Conservation (phyloP, 495 filamentous ascomycete species). For the Entonaema liquescens region DNA sequence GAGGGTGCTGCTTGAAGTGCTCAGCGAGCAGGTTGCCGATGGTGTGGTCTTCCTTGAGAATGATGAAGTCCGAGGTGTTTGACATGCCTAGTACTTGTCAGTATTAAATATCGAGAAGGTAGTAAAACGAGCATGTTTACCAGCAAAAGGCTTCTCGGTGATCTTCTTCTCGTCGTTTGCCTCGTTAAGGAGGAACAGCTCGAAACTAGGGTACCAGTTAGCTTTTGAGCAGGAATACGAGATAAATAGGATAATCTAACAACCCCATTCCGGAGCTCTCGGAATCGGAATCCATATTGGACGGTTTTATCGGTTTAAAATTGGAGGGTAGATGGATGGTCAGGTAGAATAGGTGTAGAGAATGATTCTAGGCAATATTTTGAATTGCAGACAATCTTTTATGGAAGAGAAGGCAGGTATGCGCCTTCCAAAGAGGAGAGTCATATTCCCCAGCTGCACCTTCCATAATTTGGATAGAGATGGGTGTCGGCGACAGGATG, state of each 20-base stretch:
- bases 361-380: neutral
- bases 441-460: neutral
- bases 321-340: neutral
- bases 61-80: conserved; percentile 85
- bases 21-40: conserved; percentile 87
- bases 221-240: conserved; percentile 10
- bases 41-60: conserved; percentile 98
- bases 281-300: neutral
- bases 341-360: neutral
- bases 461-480: neutral
- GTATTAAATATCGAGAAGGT: conserved; percentile 8
- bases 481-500: neutral
- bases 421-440: conserved; percentile 4
- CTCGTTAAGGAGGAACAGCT: conserved; percentile 79
- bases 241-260: conserved; percentile 8
- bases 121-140: conserved; percentile 58
- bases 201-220: conserved; percentile 70
- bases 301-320: neutral
- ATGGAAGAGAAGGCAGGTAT: neutral
- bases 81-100: conserved; percentile 70
- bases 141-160: conserved; percentile 82
- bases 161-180: conserved; percentile 91
- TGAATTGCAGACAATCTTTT: neutral
- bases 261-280: neutral
- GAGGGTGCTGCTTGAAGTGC: conserved; percentile 77